Evolutionary conservation across 441 rosid genomes (phyloP), one percentile per base, ranked within the genome.

Genomic region (Adansonia madagascariensis): DNA sequence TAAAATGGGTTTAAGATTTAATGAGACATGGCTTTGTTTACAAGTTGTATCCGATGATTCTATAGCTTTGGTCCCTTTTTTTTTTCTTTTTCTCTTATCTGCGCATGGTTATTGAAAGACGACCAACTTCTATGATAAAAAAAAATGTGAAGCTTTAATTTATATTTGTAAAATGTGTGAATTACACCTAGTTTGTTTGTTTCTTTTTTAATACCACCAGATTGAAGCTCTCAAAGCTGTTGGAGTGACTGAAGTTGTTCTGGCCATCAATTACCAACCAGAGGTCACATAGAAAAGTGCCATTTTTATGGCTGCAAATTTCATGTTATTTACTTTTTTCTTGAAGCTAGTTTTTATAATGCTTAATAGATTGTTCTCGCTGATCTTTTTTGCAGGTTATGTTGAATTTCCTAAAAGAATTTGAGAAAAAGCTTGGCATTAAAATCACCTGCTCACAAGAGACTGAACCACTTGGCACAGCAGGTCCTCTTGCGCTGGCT

Each of bases 381-480:
- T 15, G 17, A 15, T 72, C 9, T 47, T 70, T 66, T 31, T 31
- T 20, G 62, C 81, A 89, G 92, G 85, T 87, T 46, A 89, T 89
- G 92, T 73, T 89, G 76, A 85, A 84, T 75, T 90, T 90, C 79
- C 61, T 90, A 78, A 87, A 87, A 63, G 88, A 84, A 50, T 87
- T 82, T 80, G 92, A 90, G 84, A 57, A 84, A 49, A 87, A 90
- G 80, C 86, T 90, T 41, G 88, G 82, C 15, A 90, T 90, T 27
- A 89, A 83, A 70, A 90, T 90, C 75, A 83, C 83, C 0, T 90
- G 87, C 80, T 90, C 90, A 1, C 92, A 87, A 22, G 94, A 90
- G 78, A 87, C 92, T 8, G 92, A 90, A 70, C 90, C 94, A 15
- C 88, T 87, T 18, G 90, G 94, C 10, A 90, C 94, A 10, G 92